Evolutionary conservation across 163 green algal species (phyloP).

Genomic region (Volvox carteri): DNA sequence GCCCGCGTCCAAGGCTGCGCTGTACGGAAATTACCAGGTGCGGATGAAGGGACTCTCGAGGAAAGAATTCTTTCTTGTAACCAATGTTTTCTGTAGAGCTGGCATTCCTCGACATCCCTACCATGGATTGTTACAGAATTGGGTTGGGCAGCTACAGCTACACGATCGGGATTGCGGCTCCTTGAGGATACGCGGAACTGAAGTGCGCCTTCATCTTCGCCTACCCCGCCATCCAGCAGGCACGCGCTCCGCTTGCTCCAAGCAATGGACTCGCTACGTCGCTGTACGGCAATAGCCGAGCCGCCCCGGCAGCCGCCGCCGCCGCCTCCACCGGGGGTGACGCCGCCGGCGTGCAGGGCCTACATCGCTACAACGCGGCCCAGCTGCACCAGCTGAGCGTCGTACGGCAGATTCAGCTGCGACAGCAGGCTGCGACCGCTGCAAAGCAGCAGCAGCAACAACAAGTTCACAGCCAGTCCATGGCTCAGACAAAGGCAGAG

Average conservation of each 20-base stretch:
- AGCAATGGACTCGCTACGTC: neutral
- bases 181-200: neutral
- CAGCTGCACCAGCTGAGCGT: constrained; percentile 40
- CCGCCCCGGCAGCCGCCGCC: neutral
- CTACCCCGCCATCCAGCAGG: neutral
- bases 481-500: neutral
- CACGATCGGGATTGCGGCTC: too few relatives aligned
- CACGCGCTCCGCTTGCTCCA: neutral
- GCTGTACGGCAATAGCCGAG: constrained; percentile 11
- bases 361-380: constrained; percentile 20
- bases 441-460: neutral
- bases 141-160: too few relatives aligned
- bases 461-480: neutral
- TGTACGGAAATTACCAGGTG: constrained; percentile 50
- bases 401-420: constrained; percentile 42
- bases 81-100: too few relatives aligned
- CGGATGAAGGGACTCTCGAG: too few relatives aligned
- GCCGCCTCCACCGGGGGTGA: neutral
- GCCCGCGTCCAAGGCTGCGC: constrained; percentile 11
- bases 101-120: too few relatives aligned
- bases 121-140: too few relatives aligned
- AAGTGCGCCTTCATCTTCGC: neutral
- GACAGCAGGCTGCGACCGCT: neutral
- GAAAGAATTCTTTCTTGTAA: too few relatives aligned
- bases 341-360: neutral